Conservation (phyloP, 768 basidiomycete genomes). For the Gymnopilus junonius region DNA sequence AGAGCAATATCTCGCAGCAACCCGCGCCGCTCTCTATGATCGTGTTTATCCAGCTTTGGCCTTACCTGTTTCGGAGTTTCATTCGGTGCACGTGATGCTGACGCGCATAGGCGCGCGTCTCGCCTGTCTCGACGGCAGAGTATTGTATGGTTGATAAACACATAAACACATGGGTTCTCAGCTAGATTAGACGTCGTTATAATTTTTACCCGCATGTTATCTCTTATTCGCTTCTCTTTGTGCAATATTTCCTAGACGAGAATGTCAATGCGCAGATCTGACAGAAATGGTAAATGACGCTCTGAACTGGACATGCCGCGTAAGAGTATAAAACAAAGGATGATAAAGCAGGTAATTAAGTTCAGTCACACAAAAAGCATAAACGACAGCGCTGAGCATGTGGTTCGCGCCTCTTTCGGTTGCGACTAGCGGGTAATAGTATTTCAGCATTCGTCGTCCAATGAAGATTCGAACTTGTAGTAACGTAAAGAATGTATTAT, state of each 20-base stretch:
- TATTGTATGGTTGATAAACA: neutral
- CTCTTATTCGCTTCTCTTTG: neutral
- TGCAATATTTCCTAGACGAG: neutral
- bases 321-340: no score
- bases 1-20: neutral
- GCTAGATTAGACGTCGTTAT: neutral
- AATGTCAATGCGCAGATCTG: neutral
- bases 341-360: neutral
- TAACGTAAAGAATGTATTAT: neutral
- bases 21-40: constrained; percentile 10
- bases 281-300: neutral
- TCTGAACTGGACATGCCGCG: no score
- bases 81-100: neutral
- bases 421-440: neutral
- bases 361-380: neutral
- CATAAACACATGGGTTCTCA: neutral
- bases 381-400: neutral
- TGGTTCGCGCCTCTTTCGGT: neutral
- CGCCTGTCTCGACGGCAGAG: no score
- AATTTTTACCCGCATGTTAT: neutral
- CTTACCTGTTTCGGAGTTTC: constrained; percentile 9
- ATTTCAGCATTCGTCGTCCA: neutral
- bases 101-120: neutral
- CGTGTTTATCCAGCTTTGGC: constrained; percentile 19
- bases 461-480: neutral